Conservation (phyloP, 169 alveolate genomes). For the Pseudocohnilembus persalinus region DNA sequence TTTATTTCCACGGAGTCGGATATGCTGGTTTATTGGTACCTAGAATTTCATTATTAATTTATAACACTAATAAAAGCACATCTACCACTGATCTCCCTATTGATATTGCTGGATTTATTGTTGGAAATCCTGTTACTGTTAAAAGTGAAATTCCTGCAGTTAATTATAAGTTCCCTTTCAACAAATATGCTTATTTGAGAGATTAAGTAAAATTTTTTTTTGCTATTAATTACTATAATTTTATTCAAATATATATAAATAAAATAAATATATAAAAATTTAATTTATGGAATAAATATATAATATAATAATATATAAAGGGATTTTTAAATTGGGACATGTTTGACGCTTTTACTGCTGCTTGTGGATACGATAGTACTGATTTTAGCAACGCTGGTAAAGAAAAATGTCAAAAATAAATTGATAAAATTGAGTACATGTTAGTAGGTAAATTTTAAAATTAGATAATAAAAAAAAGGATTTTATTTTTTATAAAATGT, state of each 20-base stretch:
- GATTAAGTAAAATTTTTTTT: too few relatives aligned
- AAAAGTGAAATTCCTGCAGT: neutral
- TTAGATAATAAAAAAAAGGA: too few relatives aligned
- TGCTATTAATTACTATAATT: too few relatives aligned
- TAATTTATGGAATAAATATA: neutral
- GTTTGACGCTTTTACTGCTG: neutral
- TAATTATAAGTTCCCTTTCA: neutral
- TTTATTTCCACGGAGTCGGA: too few relatives aligned
- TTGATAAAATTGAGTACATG: too few relatives aligned
- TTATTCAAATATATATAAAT: too few relatives aligned
- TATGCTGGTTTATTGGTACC: neutral
- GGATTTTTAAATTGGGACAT: neutral
- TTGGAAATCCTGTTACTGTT: neutral
- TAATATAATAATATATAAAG: neutral
- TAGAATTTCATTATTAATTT: neutral
- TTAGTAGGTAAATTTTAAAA: neutral
- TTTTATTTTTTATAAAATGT: too few relatives aligned
- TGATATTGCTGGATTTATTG: neutral
- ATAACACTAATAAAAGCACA: neutral
- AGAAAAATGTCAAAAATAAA: neutral
- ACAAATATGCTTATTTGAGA: neutral
- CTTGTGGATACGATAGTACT: neutral
- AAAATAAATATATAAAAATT: too few relatives aligned
- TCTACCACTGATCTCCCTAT: neutral
- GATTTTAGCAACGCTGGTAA: neutral